Conservation (phyloP, 2,329 filamentous ascomycete genomes). For the Sordariomycetes sp. region DNA sequence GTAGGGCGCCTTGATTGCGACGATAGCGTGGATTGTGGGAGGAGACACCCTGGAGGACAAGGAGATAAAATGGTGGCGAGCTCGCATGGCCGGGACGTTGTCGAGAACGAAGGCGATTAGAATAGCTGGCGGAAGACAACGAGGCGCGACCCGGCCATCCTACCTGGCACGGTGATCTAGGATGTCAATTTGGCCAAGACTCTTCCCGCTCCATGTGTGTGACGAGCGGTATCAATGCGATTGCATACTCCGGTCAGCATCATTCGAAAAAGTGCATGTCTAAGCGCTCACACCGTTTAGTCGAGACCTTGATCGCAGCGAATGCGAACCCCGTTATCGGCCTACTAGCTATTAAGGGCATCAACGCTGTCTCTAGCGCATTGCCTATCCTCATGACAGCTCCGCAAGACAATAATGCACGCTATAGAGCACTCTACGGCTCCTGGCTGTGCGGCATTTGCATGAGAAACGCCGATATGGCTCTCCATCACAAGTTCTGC, state of each 20-base stretch:
- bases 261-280: not conserved
- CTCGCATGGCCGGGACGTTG: too few species aligned
- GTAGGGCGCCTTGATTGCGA: too few species aligned
- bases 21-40: too few species aligned
- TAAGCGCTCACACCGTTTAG: not conserved
- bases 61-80: too few species aligned
- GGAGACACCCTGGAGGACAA: too few species aligned
- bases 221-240: constrained; percentile 53
- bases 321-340: constrained; percentile 51
- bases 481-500: constrained; percentile 58
- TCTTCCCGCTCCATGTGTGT: constrained; percentile 40
- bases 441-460: constrained; percentile 55
- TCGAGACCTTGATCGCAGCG: constrained; percentile 52
- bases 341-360: constrained; percentile 47
- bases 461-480: constrained; percentile 49
- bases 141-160: constrained; percentile 43
- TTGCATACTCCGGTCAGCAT: constrained; percentile 35
- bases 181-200: constrained; percentile 53
- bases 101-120: too few species aligned
- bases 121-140: constrained; percentile 47
- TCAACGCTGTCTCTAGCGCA: constrained; percentile 37
- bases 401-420: constrained; percentile 30
- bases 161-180: constrained; percentile 52
- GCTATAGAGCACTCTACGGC: constrained; percentile 45
- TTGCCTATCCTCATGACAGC: constrained; percentile 40